These are phyloP conservation scores for Pythium sukuiense DNA, from an alignment of 352 stramenopile genomes.

Conservation along the genomic window DNA sequence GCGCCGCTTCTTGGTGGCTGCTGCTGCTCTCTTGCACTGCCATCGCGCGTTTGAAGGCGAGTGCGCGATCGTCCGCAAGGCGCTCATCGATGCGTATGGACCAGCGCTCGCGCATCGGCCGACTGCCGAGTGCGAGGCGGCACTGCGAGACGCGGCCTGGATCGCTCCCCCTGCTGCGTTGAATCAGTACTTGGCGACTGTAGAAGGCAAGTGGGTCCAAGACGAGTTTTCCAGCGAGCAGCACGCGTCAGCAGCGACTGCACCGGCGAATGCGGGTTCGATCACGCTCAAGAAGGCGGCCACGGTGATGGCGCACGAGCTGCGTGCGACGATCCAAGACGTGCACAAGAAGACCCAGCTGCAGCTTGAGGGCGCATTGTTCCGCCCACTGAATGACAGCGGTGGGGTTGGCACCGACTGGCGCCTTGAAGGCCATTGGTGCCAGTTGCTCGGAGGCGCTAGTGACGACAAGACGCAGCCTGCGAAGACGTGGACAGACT, in stretches of 20 bases:
- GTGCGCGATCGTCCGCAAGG: conserved; percentile 38
- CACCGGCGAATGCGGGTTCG: conserved; percentile 63
- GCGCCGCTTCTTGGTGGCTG: conserved; percentile 38
- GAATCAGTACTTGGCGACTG: conserved; percentile 48
- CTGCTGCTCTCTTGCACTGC: conserved; percentile 55
- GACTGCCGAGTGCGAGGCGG: conserved; percentile 22
- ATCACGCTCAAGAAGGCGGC: conserved; percentile 55
- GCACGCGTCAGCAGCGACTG: conserved; percentile 32
- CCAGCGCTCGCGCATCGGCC: conserved; percentile 27
- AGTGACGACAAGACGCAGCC: conserved; percentile 12
- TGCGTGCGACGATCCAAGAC: conserved; percentile 59
- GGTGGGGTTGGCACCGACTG: conserved; percentile 33
- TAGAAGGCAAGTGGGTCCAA: conserved; percentile 80
- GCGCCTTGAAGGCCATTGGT: conserved; percentile 81
- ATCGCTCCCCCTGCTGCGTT: conserved; percentile 42
- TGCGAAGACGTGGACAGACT: not conserved
- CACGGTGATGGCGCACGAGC: conserved; percentile 64
- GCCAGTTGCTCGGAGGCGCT: conserved; percentile 50
- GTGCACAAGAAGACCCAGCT: conserved; percentile 40
- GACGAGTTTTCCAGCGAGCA: conserved; percentile 77
- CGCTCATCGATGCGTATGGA: conserved; percentile 42
- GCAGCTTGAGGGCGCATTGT: conserved; percentile 63
- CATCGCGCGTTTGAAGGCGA: conserved; percentile 73
- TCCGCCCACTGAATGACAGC: conserved; percentile 13
- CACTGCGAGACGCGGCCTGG: conserved; percentile 61